Base-by-base conservation (phyloP, 441 rosid species). In the Lepidium campestre region DNA sequence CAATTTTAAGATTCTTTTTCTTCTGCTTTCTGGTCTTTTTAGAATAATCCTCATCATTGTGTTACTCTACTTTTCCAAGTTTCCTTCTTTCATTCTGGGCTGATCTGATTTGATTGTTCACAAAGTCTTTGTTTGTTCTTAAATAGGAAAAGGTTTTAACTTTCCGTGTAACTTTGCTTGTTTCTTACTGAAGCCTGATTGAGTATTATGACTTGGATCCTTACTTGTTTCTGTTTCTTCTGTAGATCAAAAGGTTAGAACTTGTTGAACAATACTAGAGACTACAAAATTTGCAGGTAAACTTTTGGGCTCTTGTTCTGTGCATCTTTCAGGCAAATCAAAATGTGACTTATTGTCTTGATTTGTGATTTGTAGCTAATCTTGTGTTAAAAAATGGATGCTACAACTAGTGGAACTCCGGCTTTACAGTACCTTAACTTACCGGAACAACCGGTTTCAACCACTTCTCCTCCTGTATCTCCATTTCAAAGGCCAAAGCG, bases 311-410 rank as follows among this genome's bases (percentile, higher is more conserved):
- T 34, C 31, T 34, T 49, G 62, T 46, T 69, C 25, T 13, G 27
- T 72, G 60, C 61, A 19, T 15, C 12, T 25, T 68, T 48, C 73
- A 59, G 61, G 56, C 32, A n/a, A 45, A 57, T 37, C 32, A 48
- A 3, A 73, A 65, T 75, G 58, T 67, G 71, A 47, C 50, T 29
- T 29, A 7, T 47, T 63, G 72, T 77, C 46, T 66, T 67, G 22
- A 44, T 35, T 54, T 34, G 6, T 53, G 55, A 44, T 75, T 81
- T 75, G 83, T 82, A 89, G 94, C 82, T 89, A 84, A 81, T 80
- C 62, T 69, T 37, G 86, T 91, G 96, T 87, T 87, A 79, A 17
- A 20, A 84, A 9, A 91, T 91, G 98, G 99, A 95, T 75, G 86
- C 98, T 80, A 82, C 94, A 23, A 69, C 89, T 4, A 88, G 97